Conservation (phyloP, 345 rosid species). For the Moricandia moricandioides region DNA sequence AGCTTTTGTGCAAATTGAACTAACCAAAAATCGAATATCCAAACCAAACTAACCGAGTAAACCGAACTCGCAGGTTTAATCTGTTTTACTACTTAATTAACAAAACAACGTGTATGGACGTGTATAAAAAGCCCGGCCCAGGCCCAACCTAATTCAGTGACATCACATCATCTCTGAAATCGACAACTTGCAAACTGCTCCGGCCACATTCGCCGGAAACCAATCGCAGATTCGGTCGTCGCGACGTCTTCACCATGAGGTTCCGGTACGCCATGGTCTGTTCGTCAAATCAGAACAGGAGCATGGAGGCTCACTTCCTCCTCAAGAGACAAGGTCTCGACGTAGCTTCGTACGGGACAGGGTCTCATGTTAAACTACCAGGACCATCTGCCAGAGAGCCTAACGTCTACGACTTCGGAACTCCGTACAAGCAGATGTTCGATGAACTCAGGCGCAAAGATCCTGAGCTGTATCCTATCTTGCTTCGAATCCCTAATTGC, state of each 20-base stretch:
- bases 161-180: not conserved
- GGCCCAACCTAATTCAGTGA: not conserved
- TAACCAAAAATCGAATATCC: not conserved
- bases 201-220: constrained; percentile 14
- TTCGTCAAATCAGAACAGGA: constrained; percentile 85
- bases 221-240: constrained; percentile 1
- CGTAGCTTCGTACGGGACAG: constrained; percentile 91
- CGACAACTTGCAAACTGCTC: not conserved
- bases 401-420: constrained; percentile 90
- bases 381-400: constrained; percentile 88
- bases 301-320: constrained; percentile 88
- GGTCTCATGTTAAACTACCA: constrained; percentile 86
- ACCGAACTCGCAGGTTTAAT: no score
- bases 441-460: constrained; percentile 96
- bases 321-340: constrained; percentile 84
- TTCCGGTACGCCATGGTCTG: constrained; percentile 90
- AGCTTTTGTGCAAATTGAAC: not conserved
- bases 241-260: constrained; percentile 47
- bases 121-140: not conserved
- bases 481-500: not conserved
- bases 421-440: constrained; percentile 94
- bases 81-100: no score
- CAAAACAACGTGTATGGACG: no score
- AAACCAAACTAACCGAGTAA: no score
- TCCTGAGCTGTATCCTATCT: constrained; percentile 74